Evolutionary conservation across 73 alveolate genomes (phyloP), one percentile per base, ranked within the genome.

Genomic region (Blepharisma stoltei): DNA sequence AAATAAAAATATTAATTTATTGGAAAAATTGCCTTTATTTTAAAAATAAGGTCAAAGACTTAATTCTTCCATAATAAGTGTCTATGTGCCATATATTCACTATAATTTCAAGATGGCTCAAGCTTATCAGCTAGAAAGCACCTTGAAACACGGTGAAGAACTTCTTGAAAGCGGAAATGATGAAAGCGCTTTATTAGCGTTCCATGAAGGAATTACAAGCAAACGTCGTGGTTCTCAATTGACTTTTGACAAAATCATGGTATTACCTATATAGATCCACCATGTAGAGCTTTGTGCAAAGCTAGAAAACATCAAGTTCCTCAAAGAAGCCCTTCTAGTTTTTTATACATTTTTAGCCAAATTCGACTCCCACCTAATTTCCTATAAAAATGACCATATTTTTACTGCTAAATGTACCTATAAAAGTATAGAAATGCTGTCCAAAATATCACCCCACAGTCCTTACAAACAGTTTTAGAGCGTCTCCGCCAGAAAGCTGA

Each of bases 321-420:
- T 60, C 37, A 60, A 60, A 60, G 73, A 60, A n/a, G 73, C 73
- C 46, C 73, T 60, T n/a, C 73, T 60, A 0, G 11, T 25, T 9
- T 60, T 60, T 38, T n/a, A n/a, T n/a, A n/a, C n/a, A n/a, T n/a
- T n/a, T n/a, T n/a, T n/a, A n/a, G n/a, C n/a, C n/a, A n/a, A n/a
- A n/a, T n/a, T n/a, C n/a, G n/a, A n/a, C n/a, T n/a, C n/a, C n/a
- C n/a, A n/a, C n/a, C n/a, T n/a, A n/a, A n/a, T n/a, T n/a, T n/a
- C n/a, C n/a, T n/a, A n/a, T n/a, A n/a, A n/a, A n/a, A n/a, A n/a
- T n/a, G n/a, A n/a, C n/a, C n/a, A n/a, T n/a, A n/a, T n/a, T n/a
- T n/a, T n/a, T n/a, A n/a, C n/a, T n/a, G n/a, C n/a, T n/a, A n/a
- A n/a, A n/a, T n/a, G n/a, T n/a, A n/a, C n/a, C n/a, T n/a, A n/a